A percentile compares a stretch with the other conserved stretches of the same genome.
phyloP scores from a whole-genome alignment of 768 basidiomycete species.

The Boletus rufocinnamomeus region DNA sequence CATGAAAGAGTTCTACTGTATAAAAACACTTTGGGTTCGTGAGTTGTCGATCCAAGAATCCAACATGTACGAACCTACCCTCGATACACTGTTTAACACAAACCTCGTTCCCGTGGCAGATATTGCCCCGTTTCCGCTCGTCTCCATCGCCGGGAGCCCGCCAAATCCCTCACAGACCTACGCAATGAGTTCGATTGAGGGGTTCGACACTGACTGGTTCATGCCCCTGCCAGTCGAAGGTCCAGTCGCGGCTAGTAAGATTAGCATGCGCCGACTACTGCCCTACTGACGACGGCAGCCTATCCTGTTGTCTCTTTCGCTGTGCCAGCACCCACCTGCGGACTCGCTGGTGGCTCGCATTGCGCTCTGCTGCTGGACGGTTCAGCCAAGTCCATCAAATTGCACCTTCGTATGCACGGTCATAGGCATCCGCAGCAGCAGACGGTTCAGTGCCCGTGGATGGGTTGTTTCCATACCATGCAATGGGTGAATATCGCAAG shows the following conservation, averaged over 20 bases:
- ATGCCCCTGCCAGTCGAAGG: background rate
- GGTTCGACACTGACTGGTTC: background rate
- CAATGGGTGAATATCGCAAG: constrained; percentile 11
- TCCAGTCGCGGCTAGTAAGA: background rate
- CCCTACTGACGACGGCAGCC: background rate
- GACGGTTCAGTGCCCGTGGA: constrained; percentile 11
- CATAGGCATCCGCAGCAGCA: constrained; percentile 6
- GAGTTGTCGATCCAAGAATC: background rate
- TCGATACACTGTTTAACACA: background rate
- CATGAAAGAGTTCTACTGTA: background rate
- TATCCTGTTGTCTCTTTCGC: background rate
- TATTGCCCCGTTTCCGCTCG: no score
- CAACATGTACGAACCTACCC: constrained; percentile 7
- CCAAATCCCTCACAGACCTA: background rate
- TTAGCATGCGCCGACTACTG: background rate
- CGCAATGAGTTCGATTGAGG: background rate
- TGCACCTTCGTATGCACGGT: constrained; percentile 15
- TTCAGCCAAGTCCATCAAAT: constrained; percentile 2
- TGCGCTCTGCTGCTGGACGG: constrained; percentile 5
- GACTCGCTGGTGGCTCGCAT: background rate
- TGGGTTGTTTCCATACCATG: constrained; percentile 1
- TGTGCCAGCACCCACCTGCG: background rate
- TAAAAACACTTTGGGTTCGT: background rate
- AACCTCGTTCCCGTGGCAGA: background rate
- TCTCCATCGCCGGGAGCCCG: background rate